These are phyloP conservation scores for Spathaspora sp. DNA, from an alignment of 805 yeast species.

Conservation along the genomic window DNA sequence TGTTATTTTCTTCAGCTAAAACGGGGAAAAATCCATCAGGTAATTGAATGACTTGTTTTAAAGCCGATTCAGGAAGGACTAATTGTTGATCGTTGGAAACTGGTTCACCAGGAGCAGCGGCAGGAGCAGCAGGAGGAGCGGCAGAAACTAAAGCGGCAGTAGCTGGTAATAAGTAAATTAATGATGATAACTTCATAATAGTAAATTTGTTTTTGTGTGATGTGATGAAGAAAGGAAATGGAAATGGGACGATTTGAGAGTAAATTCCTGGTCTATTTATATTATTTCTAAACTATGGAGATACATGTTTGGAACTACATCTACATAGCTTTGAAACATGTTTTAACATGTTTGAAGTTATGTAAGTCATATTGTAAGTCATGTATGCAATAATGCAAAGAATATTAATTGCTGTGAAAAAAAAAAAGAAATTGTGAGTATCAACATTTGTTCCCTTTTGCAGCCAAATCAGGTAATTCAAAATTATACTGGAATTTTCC, in stretches of 20 bases:
- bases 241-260: not conserved
- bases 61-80: slow-evolving; percentile 4
- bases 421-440: not conserved
- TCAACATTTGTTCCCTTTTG: slow-evolving; percentile 3
- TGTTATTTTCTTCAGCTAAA: not conserved
- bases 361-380: no score
- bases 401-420: not conserved
- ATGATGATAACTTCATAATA: slow-evolving; percentile 1
- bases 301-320: not conserved
- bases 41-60: slow-evolving; percentile 1
- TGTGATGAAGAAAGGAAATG: not conserved
- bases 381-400: no score
- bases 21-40: not conserved
- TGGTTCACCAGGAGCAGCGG: no score
- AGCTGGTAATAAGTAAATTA: not conserved
- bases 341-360: no score
- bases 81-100: not conserved
- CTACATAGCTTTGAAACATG: no score
- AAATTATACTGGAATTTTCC: not conserved
- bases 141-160: not conserved
- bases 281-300: no score
- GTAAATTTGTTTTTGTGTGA: not conserved
- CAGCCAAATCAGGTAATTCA: slow-evolving; percentile 6
- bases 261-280: not conserved
- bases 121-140: not conserved